Evolutionary conservation across 441 rosid species (phyloP).

Genomic region (Flueggea neowawraea): DNA sequence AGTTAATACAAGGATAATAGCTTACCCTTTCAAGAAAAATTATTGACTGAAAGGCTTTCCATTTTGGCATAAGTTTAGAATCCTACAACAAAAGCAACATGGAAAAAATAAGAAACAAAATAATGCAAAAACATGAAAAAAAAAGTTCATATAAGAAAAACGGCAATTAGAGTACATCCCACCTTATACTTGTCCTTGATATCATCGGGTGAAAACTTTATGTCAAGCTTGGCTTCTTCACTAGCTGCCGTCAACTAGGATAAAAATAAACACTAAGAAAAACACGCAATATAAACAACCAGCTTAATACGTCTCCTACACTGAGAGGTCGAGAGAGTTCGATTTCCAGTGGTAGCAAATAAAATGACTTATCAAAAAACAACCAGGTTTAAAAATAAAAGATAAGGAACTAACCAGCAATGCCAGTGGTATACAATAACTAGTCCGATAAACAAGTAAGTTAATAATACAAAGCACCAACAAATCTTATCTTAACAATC

Average conservation of each 20-base stretch:
- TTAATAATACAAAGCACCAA: too few species aligned
- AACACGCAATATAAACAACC: constrained; percentile 5
- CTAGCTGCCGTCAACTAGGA: constrained; percentile 30
- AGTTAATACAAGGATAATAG: constrained; percentile 2
- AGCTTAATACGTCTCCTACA: background rate
- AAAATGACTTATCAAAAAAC: too few species aligned
- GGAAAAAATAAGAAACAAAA: constrained; percentile 4
- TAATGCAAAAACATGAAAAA: background rate
- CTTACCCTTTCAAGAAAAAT: constrained; percentile 89
- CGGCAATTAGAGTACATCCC: constrained; percentile 2
- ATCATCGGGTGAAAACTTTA: constrained; percentile 55
- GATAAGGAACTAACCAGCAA: too few species aligned
- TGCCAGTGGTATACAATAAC: too few species aligned
- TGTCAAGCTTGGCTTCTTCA: constrained; percentile 30
- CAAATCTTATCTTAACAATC: background rate
- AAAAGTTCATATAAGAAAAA: background rate
- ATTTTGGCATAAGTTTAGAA: constrained; percentile 62
- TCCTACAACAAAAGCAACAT: constrained; percentile 37
- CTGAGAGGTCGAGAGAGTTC: too few species aligned
- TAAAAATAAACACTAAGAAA: constrained; percentile 6
- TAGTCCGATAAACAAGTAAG: too few species aligned
- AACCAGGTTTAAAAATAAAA: too few species aligned
- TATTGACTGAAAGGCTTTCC: constrained; percentile 90
- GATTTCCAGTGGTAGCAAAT: too few species aligned
- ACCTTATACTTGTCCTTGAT: constrained; percentile 76